phyloP scores from a whole-genome alignment of 176 grass and related monocot species.

The Leersia perrieri region DNA sequence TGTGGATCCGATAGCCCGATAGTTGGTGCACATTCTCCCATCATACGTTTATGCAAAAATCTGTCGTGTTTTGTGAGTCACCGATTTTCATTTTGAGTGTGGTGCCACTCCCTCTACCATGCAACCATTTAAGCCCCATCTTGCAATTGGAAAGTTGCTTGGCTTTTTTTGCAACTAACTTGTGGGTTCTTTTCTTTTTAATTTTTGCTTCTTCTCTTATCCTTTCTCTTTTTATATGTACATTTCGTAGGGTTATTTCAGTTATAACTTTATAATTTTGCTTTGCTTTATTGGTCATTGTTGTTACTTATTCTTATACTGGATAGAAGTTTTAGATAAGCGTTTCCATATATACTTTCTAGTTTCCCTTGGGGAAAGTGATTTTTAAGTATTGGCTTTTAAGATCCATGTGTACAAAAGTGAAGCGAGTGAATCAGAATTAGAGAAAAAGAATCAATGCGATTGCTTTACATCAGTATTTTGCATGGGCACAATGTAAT shows the following conservation, averaged over 20 bases:
- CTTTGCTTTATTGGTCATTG: not conserved
- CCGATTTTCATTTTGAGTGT: not conserved
- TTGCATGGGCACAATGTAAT: not conserved
- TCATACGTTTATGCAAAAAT: not conserved
- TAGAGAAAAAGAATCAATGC: not conserved
- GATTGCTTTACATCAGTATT: not conserved
- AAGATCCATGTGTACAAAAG: not conserved
- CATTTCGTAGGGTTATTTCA: not conserved
- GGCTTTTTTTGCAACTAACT: conserved; percentile 13
- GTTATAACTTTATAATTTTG: not conserved
- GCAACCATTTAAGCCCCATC: not conserved
- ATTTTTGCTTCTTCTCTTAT: not conserved
- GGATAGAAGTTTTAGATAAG: not conserved
- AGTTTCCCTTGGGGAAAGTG: not conserved
- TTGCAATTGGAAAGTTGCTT: conserved; percentile 8
- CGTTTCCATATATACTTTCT: not conserved
- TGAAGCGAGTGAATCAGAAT: not conserved
- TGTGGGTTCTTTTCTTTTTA: not conserved
- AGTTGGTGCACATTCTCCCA: not conserved
- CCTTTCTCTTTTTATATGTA: not conserved
- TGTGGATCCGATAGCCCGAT: conserved; percentile 19
- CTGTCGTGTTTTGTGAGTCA: not conserved
- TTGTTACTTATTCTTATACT: not conserved
- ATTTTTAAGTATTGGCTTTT: not conserved
- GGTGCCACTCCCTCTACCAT: not conserved